Conservation (phyloP, 257 asterid species). For the Nemophila menziesii region DNA sequence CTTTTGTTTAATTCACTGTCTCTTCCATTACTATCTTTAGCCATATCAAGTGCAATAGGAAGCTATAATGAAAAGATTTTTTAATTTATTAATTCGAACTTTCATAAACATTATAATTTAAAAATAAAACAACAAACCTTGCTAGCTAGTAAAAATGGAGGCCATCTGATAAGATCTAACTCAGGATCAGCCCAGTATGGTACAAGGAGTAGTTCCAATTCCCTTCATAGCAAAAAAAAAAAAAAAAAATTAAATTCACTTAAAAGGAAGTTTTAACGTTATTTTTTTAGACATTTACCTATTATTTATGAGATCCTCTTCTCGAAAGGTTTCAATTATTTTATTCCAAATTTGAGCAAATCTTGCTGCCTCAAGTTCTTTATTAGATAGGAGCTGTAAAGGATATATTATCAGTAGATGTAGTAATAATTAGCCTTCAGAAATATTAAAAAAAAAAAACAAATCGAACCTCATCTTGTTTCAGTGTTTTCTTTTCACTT, state of each 20-base stretch:
- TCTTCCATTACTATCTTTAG: slow-evolving; percentile 80
- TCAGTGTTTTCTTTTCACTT: slow-evolving; percentile 53
- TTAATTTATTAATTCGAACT: slow-evolving; percentile 1
- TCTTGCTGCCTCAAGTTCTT: slow-evolving; percentile 70
- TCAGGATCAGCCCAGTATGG: slow-evolving; percentile 92
- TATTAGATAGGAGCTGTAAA: slow-evolving; percentile 61
- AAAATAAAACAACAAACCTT: slow-evolving; percentile 44
- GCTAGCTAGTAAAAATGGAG: slow-evolving; percentile 96
- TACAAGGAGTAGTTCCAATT: slow-evolving; percentile 78
- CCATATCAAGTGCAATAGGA: slow-evolving; percentile 97
- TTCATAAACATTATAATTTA: neutral
- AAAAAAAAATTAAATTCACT: neutral
- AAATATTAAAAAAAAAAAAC: slow-evolving; percentile 8
- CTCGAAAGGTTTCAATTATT: slow-evolving; percentile 91
- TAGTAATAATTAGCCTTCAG: slow-evolving; percentile 4
- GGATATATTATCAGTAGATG: slow-evolving; percentile 6
- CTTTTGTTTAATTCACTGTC: slow-evolving; percentile 89
- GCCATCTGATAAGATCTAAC: slow-evolving; percentile 93
- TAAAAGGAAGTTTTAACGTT: neutral
- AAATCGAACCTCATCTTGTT: slow-evolving; percentile 25
- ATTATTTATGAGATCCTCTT: slow-evolving; percentile 83
- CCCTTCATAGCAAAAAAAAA: slow-evolving; percentile 34
- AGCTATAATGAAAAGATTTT: slow-evolving; percentile 37
- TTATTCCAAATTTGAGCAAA: slow-evolving; percentile 99
- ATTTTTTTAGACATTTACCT: slow-evolving; percentile 30